Evolutionary conservation across 495 filamentous ascomycete genomes (phyloP).

Genomic region (Hypoxylon intermedium): DNA sequence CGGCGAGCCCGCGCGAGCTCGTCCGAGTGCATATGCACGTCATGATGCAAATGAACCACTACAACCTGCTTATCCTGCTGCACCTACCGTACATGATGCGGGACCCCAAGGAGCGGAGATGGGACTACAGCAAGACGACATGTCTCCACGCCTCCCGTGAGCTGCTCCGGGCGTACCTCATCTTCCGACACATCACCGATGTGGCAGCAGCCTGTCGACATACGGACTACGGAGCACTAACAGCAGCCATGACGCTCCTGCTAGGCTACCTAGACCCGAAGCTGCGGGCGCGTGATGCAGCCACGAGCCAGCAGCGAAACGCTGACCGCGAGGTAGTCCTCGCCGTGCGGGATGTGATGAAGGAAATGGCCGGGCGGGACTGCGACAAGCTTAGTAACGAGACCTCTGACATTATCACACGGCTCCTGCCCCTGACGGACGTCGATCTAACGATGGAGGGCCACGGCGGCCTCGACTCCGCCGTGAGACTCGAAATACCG

Average conservation of each 20-base stretch:
- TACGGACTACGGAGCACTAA: conserved; percentile 55
- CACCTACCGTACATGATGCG: conserved; percentile 59
- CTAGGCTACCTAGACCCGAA: conserved; percentile 50
- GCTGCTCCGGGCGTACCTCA: conserved; percentile 50
- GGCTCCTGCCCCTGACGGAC: conserved; percentile 51
- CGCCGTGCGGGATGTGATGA: conserved; percentile 49
- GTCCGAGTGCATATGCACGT: conserved; percentile 39
- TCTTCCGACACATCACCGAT: conserved; percentile 45
- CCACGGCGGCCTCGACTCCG: conserved; percentile 7
- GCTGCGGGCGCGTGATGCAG: conserved; percentile 30
- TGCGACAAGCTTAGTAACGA: conserved; percentile 51
- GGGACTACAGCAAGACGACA: conserved; percentile 58
- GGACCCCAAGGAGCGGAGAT: conserved; percentile 49
- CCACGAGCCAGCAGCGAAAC: conserved; percentile 46
- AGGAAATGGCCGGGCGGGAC: conserved; percentile 45
- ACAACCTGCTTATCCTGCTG: conserved; percentile 51
- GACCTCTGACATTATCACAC: conserved; percentile 50
- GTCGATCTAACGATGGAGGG: conserved; percentile 24
- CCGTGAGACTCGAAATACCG: conserved; percentile 53
- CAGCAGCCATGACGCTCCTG: conserved; percentile 53
- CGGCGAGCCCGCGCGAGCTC: conserved; percentile 15
- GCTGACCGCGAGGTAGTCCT: conserved; percentile 45
- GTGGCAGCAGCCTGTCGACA: conserved; percentile 50
- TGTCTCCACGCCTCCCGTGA: conserved; percentile 51
- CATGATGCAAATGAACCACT: conserved; percentile 56